These are phyloP conservation scores for Hanseniaspora pseudoguilliermondii DNA, from an alignment of 805 yeast species.

Conservation along the genomic window DNA sequence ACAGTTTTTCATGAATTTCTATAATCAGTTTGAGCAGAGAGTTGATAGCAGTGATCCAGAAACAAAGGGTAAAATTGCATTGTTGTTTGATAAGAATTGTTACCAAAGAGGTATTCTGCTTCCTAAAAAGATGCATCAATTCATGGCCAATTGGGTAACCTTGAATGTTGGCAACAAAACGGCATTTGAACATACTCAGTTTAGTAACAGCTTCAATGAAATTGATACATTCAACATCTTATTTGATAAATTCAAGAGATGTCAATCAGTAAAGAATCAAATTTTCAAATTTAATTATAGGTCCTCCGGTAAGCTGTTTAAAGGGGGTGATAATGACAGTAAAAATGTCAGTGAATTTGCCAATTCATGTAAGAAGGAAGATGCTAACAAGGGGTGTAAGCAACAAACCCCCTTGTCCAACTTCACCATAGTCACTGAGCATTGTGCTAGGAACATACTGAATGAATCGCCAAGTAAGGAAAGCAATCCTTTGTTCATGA, in stretches of 20 bases:
- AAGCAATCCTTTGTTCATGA: neutral
- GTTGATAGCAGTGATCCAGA: neutral
- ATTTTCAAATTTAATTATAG: conserved; percentile 6
- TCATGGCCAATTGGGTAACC: conserved; percentile 5
- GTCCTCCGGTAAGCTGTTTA: neutral
- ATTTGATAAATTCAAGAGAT: neutral
- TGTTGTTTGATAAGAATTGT: neutral
- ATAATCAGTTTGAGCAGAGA: neutral
- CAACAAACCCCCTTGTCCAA: neutral
- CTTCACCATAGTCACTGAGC: conserved; percentile 12
- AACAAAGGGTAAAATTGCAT: neutral
- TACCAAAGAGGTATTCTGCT: conserved; percentile 3
- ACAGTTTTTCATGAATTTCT: conserved; percentile 12
- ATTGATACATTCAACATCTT: neutral
- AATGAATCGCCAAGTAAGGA: neutral
- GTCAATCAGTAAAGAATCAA: conserved; percentile 5
- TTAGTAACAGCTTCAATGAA: neutral
- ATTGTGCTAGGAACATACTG: conserved; percentile 12
- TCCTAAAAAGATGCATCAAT: neutral
- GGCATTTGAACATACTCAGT: neutral
- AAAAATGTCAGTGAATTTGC: neutral
- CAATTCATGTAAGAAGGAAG: too few relatives aligned
- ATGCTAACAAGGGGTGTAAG: neutral
- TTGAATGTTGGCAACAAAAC: neutral
- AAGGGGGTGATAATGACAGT: neutral